These are phyloP conservation scores for Cyamopsis tetragonoloba DNA, from an alignment of 306 rosid species.

Conservation along the genomic window DNA sequence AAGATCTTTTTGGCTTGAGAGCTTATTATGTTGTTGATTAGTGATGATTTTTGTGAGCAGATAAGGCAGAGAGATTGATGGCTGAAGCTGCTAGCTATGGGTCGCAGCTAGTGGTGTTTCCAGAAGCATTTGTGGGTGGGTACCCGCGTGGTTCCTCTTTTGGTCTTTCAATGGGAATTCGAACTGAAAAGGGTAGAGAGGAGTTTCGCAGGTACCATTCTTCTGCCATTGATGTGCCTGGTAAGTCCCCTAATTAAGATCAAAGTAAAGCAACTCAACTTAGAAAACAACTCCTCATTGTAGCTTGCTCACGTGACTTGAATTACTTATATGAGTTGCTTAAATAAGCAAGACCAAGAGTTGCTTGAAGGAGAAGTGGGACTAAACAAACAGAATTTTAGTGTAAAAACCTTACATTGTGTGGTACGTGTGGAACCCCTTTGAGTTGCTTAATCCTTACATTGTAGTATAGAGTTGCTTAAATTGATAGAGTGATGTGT, in stretches of 20 bases:
- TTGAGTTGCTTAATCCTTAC: too few relatives aligned
- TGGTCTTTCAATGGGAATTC: conserved; percentile 62
- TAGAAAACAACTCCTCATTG: too few relatives aligned
- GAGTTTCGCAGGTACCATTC: conserved; percentile 82
- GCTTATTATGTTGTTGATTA: neutral
- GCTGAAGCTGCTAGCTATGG: conserved; percentile 86
- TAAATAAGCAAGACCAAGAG: too few relatives aligned
- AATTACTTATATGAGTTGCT: too few relatives aligned
- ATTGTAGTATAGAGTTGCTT: too few relatives aligned
- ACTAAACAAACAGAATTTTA: too few relatives aligned
- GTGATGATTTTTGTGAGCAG: conserved; percentile 30
- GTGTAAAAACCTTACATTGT: too few relatives aligned
- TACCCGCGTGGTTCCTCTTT: conserved; percentile 86
- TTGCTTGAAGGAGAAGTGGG: too few relatives aligned
- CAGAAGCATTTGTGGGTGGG: conserved; percentile 95
- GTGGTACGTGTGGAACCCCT: too few relatives aligned
- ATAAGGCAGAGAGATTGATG: conserved; percentile 88
- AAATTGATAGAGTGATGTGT: too few relatives aligned
- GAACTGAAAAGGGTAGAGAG: conserved; percentile 74
- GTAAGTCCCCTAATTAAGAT: conserved; percentile 37
- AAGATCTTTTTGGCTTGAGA: neutral
- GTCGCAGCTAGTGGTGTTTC: conserved; percentile 85
- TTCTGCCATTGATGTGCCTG: conserved; percentile 82
- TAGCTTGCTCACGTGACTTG: too few relatives aligned
- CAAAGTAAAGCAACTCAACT: too few relatives aligned